phyloP scores from a whole-genome alignment of 371 early-diverging fungal genomes.

The Saksenaea oblongispora region DNA sequence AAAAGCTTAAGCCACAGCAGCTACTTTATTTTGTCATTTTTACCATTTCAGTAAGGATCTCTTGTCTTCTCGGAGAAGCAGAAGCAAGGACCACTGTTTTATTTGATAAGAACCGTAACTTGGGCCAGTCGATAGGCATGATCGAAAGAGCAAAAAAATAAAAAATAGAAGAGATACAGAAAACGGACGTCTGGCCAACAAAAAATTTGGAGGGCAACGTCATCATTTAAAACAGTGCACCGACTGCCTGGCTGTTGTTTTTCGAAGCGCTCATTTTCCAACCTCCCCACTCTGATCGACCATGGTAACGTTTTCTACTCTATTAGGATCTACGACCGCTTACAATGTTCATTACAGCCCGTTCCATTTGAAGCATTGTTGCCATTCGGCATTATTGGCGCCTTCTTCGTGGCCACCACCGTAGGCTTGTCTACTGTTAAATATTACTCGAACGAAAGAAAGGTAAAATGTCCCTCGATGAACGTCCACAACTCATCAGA shows the following conservation, averaged over 20 bases:
- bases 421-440: slow-evolving; percentile 39
- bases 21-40: neutral
- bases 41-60: slow-evolving; percentile 71
- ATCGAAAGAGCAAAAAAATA: neutral
- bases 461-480: slow-evolving; percentile 22
- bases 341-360: slow-evolving; percentile 26
- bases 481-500: neutral
- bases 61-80: slow-evolving; percentile 78
- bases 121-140: neutral
- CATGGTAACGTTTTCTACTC: neutral
- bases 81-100: slow-evolving; percentile 78
- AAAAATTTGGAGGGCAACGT: neutral
- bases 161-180: neutral
- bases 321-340: neutral
- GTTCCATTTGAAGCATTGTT: slow-evolving; percentile 54
- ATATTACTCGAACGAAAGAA: slow-evolving; percentile 45
- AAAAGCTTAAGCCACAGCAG: slow-evolving; percentile 3
- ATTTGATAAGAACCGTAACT: neutral
- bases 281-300: slow-evolving; percentile 1
- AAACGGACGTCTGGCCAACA: neutral
- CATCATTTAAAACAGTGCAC: neutral
- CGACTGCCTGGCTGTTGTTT: neutral
- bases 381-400: slow-evolving; percentile 50
- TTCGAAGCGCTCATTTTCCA: neutral
- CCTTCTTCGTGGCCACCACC: slow-evolving; percentile 39